Evolutionary conservation across 345 rosid genomes (phyloP).

Genomic region (Isatis tinctoria): DNA sequence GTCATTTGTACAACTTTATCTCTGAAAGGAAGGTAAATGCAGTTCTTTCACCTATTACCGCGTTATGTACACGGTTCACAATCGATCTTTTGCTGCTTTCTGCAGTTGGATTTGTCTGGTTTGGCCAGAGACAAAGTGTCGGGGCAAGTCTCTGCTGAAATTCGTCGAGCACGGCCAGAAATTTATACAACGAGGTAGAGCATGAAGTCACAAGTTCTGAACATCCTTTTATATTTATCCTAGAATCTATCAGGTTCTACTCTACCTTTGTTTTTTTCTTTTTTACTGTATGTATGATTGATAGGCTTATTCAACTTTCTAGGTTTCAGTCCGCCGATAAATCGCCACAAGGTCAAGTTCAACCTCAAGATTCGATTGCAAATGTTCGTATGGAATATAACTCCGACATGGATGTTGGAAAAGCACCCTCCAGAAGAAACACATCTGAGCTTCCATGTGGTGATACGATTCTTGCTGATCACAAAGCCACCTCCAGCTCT

Average conservation of each 20-base stretch:
- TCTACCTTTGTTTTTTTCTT: neutral
- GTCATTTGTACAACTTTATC: slow-evolving; percentile 87
- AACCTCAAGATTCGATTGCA: slow-evolving; percentile 5
- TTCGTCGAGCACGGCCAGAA: slow-evolving; percentile 38
- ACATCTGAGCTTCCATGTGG: slow-evolving; percentile 29
- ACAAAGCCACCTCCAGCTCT: slow-evolving; percentile 25
- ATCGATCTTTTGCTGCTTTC: slow-evolving; percentile 7
- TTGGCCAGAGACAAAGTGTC: slow-evolving; percentile 79
- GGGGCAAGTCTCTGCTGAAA: slow-evolving; percentile 78
- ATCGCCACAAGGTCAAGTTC: slow-evolving; percentile 36
- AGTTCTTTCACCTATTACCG: neutral
- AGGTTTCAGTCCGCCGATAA: slow-evolving; percentile 40
- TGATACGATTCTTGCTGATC: slow-evolving; percentile 26
- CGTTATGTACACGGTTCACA: slow-evolving; percentile 10
- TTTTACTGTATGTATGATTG: neutral
- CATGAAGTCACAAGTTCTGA: slow-evolving; percentile 11
- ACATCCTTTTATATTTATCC: neutral
- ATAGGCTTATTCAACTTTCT: slow-evolving; percentile 23
- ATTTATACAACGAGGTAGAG: slow-evolving; percentile 41
- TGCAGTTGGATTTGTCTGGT: slow-evolving; percentile 69
- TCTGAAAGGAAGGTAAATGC: slow-evolving; percentile 68
- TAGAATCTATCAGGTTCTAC: neutral
- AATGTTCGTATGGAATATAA: slow-evolving; percentile 17
- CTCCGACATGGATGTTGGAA: slow-evolving; percentile 23
- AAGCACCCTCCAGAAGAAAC: slow-evolving; percentile 11